phyloP scores from a whole-genome alignment of 305 asterid genomes.

The Fraxinus latifolia region DNA sequence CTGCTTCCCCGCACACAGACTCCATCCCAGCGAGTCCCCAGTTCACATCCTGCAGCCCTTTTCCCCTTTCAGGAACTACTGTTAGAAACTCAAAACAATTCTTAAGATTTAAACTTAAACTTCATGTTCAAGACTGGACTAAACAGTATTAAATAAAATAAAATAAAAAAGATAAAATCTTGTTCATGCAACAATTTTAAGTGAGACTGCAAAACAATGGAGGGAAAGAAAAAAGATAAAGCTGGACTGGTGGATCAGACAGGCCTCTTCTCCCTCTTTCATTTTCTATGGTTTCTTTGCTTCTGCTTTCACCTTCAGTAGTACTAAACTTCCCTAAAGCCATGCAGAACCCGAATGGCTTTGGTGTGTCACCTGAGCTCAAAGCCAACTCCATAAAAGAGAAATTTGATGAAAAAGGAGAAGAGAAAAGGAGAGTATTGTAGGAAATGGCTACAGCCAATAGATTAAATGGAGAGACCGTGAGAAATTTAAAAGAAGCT shows the following conservation, averaged over 20 bases:
- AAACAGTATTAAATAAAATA: background rate
- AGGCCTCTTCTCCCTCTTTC: constrained; percentile 13
- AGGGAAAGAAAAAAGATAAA: constrained; percentile 38
- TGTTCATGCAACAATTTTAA: background rate
- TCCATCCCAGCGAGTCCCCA: constrained; percentile 24
- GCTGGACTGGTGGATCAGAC: constrained; percentile 74
- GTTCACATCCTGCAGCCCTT: constrained; percentile 25
- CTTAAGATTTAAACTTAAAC: background rate
- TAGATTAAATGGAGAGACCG: background rate
- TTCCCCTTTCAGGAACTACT: constrained; percentile 37
- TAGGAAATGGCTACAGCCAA: background rate
- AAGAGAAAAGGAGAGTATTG: background rate
- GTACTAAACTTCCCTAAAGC: constrained; percentile 25
- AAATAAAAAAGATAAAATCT: background rate
- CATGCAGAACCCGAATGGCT: constrained; percentile 81
- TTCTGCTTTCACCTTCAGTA: constrained; percentile 12
- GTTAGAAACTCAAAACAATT: constrained; percentile 9
- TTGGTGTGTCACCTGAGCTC: constrained; percentile 69
- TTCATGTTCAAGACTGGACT: background rate
- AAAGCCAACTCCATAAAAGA: constrained; percentile 64
- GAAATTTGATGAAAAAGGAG: background rate
- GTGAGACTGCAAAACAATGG: background rate
- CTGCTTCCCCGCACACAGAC: constrained; percentile 31
- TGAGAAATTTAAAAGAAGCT: background rate
- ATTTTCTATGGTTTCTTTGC: background rate